A percentile compares a stretch with the other conserved stretches of the same genome.
Evolutionary conservation across 768 basidiomycete species (phyloP).

Genomic region (Termitomyces sp.): DNA sequence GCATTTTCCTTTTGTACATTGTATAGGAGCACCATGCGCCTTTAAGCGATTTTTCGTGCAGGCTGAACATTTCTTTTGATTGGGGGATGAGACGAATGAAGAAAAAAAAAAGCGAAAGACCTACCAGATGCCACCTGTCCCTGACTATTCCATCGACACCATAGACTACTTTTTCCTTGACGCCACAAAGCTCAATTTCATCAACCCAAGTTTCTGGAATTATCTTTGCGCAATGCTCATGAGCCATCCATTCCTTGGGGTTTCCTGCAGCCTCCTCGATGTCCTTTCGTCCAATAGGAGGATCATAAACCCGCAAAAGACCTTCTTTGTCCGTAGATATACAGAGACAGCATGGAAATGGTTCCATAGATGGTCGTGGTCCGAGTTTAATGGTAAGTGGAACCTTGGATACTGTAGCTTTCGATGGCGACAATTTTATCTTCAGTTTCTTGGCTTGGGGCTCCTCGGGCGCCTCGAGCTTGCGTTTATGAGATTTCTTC

Average conservation of each 20-base stretch:
- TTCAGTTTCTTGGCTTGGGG: constrained; percentile 47
- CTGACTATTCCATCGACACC: constrained; percentile 87
- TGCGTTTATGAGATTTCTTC: constrained; percentile 36
- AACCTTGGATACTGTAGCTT: constrained; percentile 28
- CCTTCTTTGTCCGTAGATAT: constrained; percentile 46
- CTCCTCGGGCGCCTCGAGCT: constrained; percentile 29
- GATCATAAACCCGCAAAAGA: constrained; percentile 63
- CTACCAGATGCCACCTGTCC: constrained; percentile 89
- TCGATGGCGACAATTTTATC: constrained; percentile 27
- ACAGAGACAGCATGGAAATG: constrained; percentile 67
- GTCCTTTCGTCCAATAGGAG: constrained; percentile 52
- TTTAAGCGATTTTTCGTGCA: constrained; percentile 68
- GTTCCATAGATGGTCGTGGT: constrained; percentile 52
- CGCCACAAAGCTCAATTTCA: constrained; percentile 42
- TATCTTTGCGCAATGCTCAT: constrained; percentile 72
- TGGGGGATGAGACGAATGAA: not conserved
- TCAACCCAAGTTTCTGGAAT: constrained; percentile 94
- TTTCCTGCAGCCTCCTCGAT: constrained; percentile 40
- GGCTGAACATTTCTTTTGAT: constrained; percentile 77
- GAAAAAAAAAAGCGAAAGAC: constrained; percentile 18
- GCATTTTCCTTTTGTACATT: constrained; percentile 94
- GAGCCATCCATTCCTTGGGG: constrained; percentile 63
- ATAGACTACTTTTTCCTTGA: constrained; percentile 54
- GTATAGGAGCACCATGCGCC: constrained; percentile 76
- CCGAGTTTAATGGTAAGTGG: constrained; percentile 64